phyloP scores from a whole-genome alignment of 768 basidiomycete species.

The Coprinopsis cinerea region DNA sequence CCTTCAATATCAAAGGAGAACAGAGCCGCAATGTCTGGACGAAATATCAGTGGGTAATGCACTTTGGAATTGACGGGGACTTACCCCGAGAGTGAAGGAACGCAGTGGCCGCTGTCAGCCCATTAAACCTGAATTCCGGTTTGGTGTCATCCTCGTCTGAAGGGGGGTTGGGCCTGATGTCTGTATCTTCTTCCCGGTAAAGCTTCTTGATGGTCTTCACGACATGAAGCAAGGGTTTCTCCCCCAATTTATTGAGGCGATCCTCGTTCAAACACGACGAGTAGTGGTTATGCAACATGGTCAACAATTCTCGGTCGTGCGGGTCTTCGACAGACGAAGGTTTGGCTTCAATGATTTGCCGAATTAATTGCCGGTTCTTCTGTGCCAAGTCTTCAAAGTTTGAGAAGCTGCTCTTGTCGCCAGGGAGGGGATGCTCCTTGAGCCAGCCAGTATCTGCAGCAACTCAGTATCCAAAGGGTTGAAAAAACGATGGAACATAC shows the following conservation, averaged over 20 bases:
- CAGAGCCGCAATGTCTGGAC: constrained; percentile 65
- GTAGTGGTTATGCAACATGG: constrained; percentile 70
- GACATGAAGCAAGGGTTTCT: constrained; percentile 63
- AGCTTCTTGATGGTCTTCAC: constrained; percentile 54
- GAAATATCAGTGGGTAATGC: not conserved
- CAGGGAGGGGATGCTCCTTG: constrained; percentile 74
- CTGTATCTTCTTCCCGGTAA: constrained; percentile 48
- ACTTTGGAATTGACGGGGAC: not conserved
- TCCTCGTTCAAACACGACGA: constrained; percentile 78
- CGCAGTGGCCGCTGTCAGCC: constrained; percentile 77
- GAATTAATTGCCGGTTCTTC: constrained; percentile 74
- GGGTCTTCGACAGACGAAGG: constrained; percentile 21
- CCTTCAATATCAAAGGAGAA: constrained; percentile 86
- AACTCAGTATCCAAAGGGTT: constrained; percentile 5
- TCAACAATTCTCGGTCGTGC: constrained; percentile 50
- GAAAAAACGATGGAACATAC: constrained; percentile 42
- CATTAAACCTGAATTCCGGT: constrained; percentile 33
- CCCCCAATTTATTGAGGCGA: constrained; percentile 66
- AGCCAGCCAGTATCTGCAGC: constrained; percentile 88
- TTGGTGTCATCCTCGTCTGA: constrained; percentile 9
- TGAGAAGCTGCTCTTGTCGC: constrained; percentile 71
- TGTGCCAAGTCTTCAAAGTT: constrained; percentile 67
- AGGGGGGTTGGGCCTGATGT: constrained; percentile 19
- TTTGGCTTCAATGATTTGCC: constrained; percentile 57
- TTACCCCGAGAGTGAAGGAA: constrained; percentile 84